Base-by-base conservation (phyloP, 2,329 filamentous ascomycete genomes). In the Sporothrix inflata region DNA sequence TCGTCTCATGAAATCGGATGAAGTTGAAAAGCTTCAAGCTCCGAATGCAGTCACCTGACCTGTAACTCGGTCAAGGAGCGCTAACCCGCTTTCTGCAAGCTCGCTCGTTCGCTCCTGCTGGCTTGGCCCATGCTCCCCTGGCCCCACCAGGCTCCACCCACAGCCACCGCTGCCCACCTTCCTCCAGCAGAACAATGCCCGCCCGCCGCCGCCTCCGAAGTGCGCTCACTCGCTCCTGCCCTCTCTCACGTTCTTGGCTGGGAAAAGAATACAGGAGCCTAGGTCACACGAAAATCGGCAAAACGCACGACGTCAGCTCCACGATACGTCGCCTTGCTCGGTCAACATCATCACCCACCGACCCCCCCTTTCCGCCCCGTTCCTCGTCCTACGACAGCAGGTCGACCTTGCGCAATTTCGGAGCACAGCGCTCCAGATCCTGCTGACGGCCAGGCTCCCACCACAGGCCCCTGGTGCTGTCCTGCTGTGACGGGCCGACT, bases 171-270 rank as follows among this genome's bases (percentile, higher is more conserved):
- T 55, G 16, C 38, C 42, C 61, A 57, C 27, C 55, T 69, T 45
- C 53, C 66, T 51, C 34, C 51, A 66, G 34, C 55, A 38, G 47
- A n/a, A 55, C 55, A 60, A 12, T 42, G 38, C 38, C 38, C 55
- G 9, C 38, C 69, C 34, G 69, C 47, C 70, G 70, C 61, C 30
- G 61, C 30, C 60, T 71, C 70, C 70, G 49, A 57, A 49, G 60
- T 45, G 45, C 60, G 70, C 40, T 71, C 45, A 65, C 70, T 69
- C 34, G 66, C 24, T 69, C 66, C 66, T 69, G 66, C 66, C 49
- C 14, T 69, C 51, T 21, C 49, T 55, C 16, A 6, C 12, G 1
- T 30, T 19, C 24, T 30, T 42, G 27, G 11, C 30, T 24, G 4
- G n/a, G 24, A 63, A 66, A 47, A 51, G 45, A 67, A 63, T 47